These are phyloP conservation scores for Sherardia arvensis DNA, from an alignment of 257 asterid genomes.

Conservation along the genomic window DNA sequence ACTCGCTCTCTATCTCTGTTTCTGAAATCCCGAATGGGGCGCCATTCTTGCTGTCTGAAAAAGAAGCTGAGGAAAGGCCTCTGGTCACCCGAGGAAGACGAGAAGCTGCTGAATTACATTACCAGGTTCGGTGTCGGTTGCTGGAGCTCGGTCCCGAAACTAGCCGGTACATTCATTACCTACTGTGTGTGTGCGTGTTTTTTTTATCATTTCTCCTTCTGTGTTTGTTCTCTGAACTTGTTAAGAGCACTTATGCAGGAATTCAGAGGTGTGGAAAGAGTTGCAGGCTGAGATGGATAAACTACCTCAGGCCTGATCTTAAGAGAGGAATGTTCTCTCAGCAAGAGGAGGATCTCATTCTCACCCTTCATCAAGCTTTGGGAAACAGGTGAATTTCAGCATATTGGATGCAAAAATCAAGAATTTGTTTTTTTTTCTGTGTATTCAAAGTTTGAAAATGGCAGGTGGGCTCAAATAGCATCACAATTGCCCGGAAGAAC, in stretches of 20 bases:
- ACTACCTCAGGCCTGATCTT: conserved; percentile 78
- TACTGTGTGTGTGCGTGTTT: neutral
- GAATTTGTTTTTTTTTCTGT: too few species aligned
- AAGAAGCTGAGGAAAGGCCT: conserved; percentile 78
- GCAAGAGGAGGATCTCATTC: conserved; percentile 66
- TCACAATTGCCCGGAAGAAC: conserved; percentile 80
- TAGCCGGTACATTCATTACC: conserved; percentile 45
- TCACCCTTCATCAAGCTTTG: conserved; percentile 51
- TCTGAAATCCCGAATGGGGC: conserved; percentile 39
- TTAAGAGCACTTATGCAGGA: conserved; percentile 25
- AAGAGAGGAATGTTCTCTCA: conserved; percentile 80
- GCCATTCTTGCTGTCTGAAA: conserved; percentile 49
- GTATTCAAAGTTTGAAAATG: neutral
- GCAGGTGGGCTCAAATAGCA: conserved; percentile 93
- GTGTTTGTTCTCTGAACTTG: neutral
- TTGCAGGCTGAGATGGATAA: conserved; percentile 82
- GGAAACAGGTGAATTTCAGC: conserved; percentile 52
- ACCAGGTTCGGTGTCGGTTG: conserved; percentile 77
- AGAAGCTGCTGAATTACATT: conserved; percentile 51
- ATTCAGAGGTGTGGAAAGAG: conserved; percentile 84
- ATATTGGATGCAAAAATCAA: neutral
- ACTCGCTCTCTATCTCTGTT: neutral
- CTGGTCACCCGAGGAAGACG: conserved; percentile 98
- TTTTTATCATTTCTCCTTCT: neutral
- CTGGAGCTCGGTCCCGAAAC: conserved; percentile 91